Evolutionary conservation across 352 stramenopile genomes (phyloP), one percentile per base, ranked within the genome.

Genomic region (Hyaloperonospora brassicae): DNA sequence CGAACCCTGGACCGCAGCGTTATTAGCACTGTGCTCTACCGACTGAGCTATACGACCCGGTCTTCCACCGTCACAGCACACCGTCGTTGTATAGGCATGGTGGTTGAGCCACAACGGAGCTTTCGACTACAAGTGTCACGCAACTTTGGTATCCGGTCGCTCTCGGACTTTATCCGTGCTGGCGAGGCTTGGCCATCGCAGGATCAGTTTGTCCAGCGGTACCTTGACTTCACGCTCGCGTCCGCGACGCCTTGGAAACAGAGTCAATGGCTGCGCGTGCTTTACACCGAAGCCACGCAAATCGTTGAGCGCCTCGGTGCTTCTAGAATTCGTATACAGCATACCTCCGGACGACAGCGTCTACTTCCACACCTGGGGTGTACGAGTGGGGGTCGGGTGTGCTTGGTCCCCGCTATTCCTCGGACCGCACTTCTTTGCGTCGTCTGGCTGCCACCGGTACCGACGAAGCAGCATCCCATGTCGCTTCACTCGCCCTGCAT

Each of bases 381-480:
- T 25, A 36, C 1, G 12, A 36, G 23, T 22, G 24, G 43, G 1
- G 22, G 12, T 4, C 35, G 36, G 2, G 36, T 14, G 36, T 42
- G 14, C 10, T 13, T 42, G 36, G 10, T 38, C 36, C 43, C 24
- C 4, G 24, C 7, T 12, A 49, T 49, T 34, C 12, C 24, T 12
- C 23, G 24, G 14, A 22, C 24, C 35, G 8, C 24, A 7, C 11
- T 51, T 5, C 43, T 58, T 12, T n/a, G 34, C 27, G 25, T 47
- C 1, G 52, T 58, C 10, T 58, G 35, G 43, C 46, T 12, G 39
- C 34, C 43, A 11, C 10, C 24, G 11, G 13, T 24, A 24, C 31
- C 51, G 23, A 51, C 6, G 25, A 51, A 57, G 23, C 51, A 35
- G 0, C 41, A 57, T 23, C 42, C 42, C 12, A 38, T 58, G 30